phyloP scores from a whole-genome alignment of 192 early-diverging fungal genomes.

The Umbelopsis ramanniana region DNA sequence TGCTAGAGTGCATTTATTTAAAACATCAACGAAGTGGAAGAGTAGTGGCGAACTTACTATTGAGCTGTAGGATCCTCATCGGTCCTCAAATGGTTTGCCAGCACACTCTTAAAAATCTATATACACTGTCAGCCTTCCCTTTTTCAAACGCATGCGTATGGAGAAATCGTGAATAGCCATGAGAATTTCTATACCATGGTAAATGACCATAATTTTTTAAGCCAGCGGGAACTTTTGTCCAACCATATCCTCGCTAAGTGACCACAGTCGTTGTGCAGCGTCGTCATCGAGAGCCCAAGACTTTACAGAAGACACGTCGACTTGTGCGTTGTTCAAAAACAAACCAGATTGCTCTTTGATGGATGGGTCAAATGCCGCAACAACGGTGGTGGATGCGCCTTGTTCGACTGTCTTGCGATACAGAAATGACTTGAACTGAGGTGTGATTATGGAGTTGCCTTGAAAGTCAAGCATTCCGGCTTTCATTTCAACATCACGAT shows the following conservation, averaged over 20 bases:
- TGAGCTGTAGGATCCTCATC: too few species aligned
- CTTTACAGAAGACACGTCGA: neutral
- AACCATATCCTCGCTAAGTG: neutral
- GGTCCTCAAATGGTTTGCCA: too few species aligned
- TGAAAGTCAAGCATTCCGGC: neutral
- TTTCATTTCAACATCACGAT: neutral
- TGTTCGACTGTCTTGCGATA: neutral
- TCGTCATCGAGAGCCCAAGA: neutral
- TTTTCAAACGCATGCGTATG: too few species aligned
- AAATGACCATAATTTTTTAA: neutral
- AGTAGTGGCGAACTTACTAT: too few species aligned
- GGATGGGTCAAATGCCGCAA: slow-evolving; percentile 2
- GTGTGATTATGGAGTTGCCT: neutral
- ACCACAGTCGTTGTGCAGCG: neutral
- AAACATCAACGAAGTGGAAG: too few species aligned
- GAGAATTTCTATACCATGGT: too few species aligned
- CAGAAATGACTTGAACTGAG: neutral
- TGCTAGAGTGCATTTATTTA: too few species aligned
- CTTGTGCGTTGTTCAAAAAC: neutral
- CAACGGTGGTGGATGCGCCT: slow-evolving; percentile 11
- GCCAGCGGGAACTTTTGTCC: slow-evolving; percentile 5
- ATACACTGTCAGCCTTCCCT: too few species aligned
- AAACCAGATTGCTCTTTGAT: slow-evolving; percentile 1
- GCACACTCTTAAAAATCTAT: too few species aligned
- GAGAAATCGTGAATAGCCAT: too few species aligned